Evolutionary conservation across 306 rosid genomes (phyloP).

Genomic region (Astragalus membranaceus): DNA sequence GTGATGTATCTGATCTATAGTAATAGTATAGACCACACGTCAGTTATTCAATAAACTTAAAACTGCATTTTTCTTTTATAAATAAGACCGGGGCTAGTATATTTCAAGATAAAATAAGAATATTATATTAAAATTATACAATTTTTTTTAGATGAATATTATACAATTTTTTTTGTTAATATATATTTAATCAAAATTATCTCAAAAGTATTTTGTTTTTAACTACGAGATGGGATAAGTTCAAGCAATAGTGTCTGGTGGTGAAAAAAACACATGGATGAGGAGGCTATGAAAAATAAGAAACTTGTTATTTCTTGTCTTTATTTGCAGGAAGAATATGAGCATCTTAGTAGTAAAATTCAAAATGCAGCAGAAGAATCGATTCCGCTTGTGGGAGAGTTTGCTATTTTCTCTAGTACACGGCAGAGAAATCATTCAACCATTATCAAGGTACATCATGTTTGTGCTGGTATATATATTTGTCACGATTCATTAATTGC

Average conservation of each 20-base stretch:
- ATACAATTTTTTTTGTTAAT: too few species aligned
- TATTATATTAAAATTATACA: too few species aligned
- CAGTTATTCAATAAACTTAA: too few species aligned
- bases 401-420: conserved; percentile 26
- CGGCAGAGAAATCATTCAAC: conserved; percentile 39
- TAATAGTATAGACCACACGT: too few species aligned
- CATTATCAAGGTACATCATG: conserved; percentile 48
- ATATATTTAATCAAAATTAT: too few species aligned
- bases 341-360: conserved; percentile 27
- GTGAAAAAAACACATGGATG: neutral
- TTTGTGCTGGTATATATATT: conserved; percentile 38
- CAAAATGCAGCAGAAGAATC: conserved; percentile 20
- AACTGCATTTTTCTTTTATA: too few species aligned
- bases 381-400: conserved; percentile 15
- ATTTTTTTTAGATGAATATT: too few species aligned
- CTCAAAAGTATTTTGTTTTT: neutral
- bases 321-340: conserved; percentile 48
- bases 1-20: too few species aligned
- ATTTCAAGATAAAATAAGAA: too few species aligned
- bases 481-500: too few species aligned
- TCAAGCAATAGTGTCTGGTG: neutral
- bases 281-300: neutral
- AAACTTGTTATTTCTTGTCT: neutral
- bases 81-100: too few species aligned
- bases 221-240: neutral